Evolutionary conservation across 768 basidiomycete genomes (phyloP).

Genomic region (Mycena galopus): DNA sequence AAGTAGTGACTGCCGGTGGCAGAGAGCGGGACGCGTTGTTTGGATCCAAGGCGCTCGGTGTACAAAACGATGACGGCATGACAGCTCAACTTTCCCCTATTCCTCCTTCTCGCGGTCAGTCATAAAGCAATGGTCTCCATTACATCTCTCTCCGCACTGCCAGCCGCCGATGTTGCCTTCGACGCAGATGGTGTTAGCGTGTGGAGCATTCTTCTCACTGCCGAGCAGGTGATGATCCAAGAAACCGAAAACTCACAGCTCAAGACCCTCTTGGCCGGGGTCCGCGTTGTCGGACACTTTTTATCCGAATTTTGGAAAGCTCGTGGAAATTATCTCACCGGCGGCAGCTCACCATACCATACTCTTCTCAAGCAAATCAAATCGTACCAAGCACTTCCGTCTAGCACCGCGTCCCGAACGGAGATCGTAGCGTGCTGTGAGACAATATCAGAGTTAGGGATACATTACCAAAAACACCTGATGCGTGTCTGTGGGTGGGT

Average conservation of each 20-base stretch:
- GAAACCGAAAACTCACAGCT: background rate
- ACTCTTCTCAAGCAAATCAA: slow-evolving; percentile 3
- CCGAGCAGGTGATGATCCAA: slow-evolving; percentile 1
- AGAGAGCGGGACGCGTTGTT: no score
- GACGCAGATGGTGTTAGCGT: slow-evolving; percentile 4
- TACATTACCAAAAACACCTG: slow-evolving; percentile 14
- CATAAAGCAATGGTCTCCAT: no score
- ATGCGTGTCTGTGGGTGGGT: slow-evolving; percentile 11
- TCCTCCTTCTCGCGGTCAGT: no score
- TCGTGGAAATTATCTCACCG: background rate
- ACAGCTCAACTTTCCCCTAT: no score
- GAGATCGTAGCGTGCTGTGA: background rate
- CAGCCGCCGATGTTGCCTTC: background rate
- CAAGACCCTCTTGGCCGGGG: slow-evolving; percentile 8
- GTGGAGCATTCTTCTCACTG: slow-evolving; percentile 8
- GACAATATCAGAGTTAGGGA: slow-evolving; percentile 10
- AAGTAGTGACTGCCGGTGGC: no score
- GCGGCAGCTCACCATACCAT: slow-evolving; percentile 1
- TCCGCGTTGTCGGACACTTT: slow-evolving; percentile 21
- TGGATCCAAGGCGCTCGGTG: no score
- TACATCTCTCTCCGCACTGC: slow-evolving; percentile 13
- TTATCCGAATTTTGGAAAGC: slow-evolving; percentile 14
- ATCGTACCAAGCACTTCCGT: background rate
- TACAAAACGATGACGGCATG: no score
- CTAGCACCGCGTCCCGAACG: slow-evolving; percentile 1